Percentiles rank a stretch among this genome's conserved stretches.
These are phyloP conservation scores for Fusarium secorum DNA, from an alignment of 2,329 filamentous ascomycete species.

Conservation along the genomic window DNA sequence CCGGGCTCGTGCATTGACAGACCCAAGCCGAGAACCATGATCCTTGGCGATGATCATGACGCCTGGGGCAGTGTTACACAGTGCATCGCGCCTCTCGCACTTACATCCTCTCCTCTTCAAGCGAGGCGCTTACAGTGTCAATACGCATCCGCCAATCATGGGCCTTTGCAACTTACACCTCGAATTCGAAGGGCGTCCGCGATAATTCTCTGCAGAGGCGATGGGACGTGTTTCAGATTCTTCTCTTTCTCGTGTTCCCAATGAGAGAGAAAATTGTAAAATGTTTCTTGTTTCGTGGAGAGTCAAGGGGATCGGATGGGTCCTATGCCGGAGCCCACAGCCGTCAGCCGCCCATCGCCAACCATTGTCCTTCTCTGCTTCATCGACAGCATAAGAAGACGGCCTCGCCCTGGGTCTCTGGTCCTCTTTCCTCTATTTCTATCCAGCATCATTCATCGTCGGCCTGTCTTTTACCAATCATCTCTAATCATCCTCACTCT, in stretches of 20 bases:
- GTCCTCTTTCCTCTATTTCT: neutral
- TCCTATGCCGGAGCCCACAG: conserved; percentile 26
- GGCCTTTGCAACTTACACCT: conserved; percentile 26
- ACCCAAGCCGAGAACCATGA: conserved; percentile 39
- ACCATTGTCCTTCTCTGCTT: conserved; percentile 25
- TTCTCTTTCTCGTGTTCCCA: conserved; percentile 29
- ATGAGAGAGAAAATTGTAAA: neutral
- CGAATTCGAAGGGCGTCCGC: conserved; percentile 17
- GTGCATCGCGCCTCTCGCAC: conserved; percentile 19
- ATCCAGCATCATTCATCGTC: conserved; percentile 23
- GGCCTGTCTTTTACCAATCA: conserved; percentile 41
- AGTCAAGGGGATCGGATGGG: conserved; percentile 30
- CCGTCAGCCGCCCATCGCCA: conserved; percentile 32
- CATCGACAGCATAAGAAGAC: conserved; percentile 41
- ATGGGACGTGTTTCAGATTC: neutral
- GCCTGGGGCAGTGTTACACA: conserved; percentile 21
- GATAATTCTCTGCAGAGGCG: conserved; percentile 15
- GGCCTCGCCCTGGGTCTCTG: conserved; percentile 42
- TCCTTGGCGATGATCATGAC: conserved; percentile 31
- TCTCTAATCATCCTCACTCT: conserved; percentile 15
- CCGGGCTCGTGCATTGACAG: conserved; percentile 43
- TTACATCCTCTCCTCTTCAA: neutral
- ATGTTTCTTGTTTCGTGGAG: conserved; percentile 36
- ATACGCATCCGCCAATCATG: conserved; percentile 26
- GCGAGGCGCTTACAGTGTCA: conserved; percentile 24